Evolutionary conservation across 78 protist genomes (phyloP).

Genomic region (Protostelium mycophagum): DNA sequence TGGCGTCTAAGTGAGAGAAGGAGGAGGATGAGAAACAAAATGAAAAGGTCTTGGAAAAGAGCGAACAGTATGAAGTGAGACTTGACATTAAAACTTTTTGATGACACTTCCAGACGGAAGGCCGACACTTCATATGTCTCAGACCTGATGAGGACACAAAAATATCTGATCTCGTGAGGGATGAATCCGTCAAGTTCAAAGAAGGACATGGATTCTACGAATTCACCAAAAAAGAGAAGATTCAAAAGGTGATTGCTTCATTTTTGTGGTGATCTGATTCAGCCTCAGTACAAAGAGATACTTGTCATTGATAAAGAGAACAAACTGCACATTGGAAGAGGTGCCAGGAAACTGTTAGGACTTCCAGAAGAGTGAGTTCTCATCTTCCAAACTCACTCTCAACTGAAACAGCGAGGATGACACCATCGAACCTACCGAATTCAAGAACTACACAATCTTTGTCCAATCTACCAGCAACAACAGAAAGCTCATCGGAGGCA

Average conservation of each 20-base stretch:
- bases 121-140: not conserved
- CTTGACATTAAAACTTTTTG: not conserved
- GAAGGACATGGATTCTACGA: not conserved
- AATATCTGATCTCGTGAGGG: not conserved
- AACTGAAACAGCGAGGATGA: not conserved
- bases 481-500: not conserved
- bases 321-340: not conserved
- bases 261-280: too few species aligned
- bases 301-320: not conserved
- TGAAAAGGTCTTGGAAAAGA: not conserved
- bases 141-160: not conserved
- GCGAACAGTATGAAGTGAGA: not conserved
- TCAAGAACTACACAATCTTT: not conserved
- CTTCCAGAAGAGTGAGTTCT: not conserved
- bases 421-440: not conserved
- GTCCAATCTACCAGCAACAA: not conserved
- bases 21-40: not conserved
- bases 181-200: too few species aligned
- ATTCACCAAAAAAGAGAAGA: not conserved
- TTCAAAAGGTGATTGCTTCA: too few species aligned
- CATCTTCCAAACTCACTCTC: not conserved
- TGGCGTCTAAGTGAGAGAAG: too few species aligned
- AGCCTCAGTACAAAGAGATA: not conserved
- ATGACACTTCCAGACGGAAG: not conserved
- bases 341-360: not conserved